Percentiles rank a stretch among this genome's conserved stretches.
phyloP scores from a whole-genome alignment of 768 basidiomycete genomes.

The Fomitopsis pulvina region DNA sequence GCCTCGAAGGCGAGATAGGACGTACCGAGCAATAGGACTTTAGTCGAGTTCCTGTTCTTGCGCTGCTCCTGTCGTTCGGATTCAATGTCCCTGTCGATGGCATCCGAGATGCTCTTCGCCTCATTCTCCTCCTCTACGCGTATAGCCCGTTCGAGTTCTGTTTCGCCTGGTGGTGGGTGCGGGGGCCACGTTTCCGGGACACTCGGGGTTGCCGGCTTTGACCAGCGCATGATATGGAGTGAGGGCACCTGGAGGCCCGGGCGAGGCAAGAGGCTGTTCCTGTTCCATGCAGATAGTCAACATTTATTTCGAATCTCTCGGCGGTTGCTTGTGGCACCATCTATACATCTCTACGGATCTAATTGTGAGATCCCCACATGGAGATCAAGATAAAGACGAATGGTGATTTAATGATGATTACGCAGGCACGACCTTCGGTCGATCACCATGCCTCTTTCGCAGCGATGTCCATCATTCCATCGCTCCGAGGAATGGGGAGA shows the following conservation, averaged over 20 bases:
- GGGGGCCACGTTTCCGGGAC: constrained; percentile 23
- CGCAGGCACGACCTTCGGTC: too few species aligned
- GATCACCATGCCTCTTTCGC: too few species aligned
- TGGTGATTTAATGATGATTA: too few species aligned
- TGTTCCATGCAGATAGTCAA: neutral
- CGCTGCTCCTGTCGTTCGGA: constrained; percentile 34
- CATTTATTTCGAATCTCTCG: neutral
- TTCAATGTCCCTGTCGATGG: constrained; percentile 47
- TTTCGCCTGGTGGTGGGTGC: constrained; percentile 31
- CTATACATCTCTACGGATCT: neutral
- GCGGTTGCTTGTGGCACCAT: neutral
- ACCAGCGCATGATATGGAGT: neutral
- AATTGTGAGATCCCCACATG: neutral
- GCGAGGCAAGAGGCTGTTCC: neutral
- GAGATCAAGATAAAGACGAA: neutral
- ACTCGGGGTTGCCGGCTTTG: neutral
- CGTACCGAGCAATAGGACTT: constrained; percentile 54
- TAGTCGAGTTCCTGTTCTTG: constrained; percentile 35
- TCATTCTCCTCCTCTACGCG: constrained; percentile 39
- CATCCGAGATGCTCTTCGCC: constrained; percentile 45
- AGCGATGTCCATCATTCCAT: too few species aligned
- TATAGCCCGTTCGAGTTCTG: constrained; percentile 31
- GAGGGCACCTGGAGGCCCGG: neutral
- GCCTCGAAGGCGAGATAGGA: neutral
- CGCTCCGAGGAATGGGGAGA: too few species aligned